Evolutionary conservation across 2,329 filamentous ascomycete species (phyloP).

Genomic region (Beauveria caledonica): DNA sequence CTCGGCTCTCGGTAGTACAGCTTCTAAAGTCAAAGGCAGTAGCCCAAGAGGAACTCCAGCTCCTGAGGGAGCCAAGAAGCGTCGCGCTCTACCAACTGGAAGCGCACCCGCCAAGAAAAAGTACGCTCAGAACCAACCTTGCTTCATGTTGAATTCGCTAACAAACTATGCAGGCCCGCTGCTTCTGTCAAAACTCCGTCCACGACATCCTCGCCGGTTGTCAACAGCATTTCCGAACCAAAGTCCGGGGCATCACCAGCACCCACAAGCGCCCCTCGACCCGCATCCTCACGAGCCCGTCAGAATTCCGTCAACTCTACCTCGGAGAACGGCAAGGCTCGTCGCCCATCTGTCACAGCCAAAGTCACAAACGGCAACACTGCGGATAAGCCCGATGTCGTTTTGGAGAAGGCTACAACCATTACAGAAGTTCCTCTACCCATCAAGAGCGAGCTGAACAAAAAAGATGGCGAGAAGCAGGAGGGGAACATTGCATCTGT

Average conservation of each 20-base stretch:
- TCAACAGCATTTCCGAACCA: slow-evolving; percentile 58
- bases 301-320: slow-evolving; percentile 64
- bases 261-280: slow-evolving; percentile 47
- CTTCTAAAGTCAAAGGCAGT: slow-evolving; percentile 48
- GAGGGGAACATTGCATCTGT: slow-evolving; percentile 19
- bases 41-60: slow-evolving; percentile 64
- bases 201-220: slow-evolving; percentile 66
- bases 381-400: slow-evolving; percentile 22
- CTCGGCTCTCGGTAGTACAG: slow-evolving; percentile 40
- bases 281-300: slow-evolving; percentile 61
- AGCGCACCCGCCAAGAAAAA: slow-evolving; percentile 74
- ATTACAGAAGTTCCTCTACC: slow-evolving; percentile 37
- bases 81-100: slow-evolving; percentile 54
- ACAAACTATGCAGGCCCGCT: slow-evolving; percentile 24
- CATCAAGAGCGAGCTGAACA: slow-evolving; percentile 24
- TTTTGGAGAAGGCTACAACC: slow-evolving; percentile 37
- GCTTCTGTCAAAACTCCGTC: slow-evolving; percentile 55
- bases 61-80: slow-evolving; percentile 64
- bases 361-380: slow-evolving; percentile 50
- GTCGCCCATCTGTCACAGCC: slow-evolving; percentile 52
- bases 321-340: slow-evolving; percentile 44
- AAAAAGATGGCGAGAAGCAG: slow-evolving; percentile 25
- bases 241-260: slow-evolving; percentile 51
- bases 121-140: slow-evolving; percentile 35
- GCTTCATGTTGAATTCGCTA: slow-evolving; percentile 10